Evolutionary conservation across 2,329 filamentous ascomycete species (phyloP).

Genomic region (Aspergillus phoenicis): DNA sequence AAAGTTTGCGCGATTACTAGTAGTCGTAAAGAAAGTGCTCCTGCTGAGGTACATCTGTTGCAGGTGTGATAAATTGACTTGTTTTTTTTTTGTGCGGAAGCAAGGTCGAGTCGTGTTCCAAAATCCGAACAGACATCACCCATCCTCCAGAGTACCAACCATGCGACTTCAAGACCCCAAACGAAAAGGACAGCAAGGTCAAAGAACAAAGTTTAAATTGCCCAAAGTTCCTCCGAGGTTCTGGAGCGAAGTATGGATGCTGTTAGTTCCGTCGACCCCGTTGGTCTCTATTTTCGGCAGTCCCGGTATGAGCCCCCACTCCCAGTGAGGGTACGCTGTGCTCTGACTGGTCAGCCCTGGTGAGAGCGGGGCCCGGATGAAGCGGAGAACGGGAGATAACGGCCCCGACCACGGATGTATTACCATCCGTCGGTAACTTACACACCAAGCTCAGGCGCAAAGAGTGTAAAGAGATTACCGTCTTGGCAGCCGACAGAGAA

Average conservation of each 20-base stretch:
- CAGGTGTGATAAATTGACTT: not conserved
- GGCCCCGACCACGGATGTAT: slow-evolving; percentile 8
- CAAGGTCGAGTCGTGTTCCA: not conserved
- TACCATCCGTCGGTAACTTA: not conserved
- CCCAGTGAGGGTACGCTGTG: not conserved
- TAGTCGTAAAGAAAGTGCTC: not conserved
- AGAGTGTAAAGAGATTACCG: not conserved
- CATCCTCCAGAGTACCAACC: not conserved
- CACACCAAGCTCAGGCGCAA: not conserved
- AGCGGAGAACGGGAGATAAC: slow-evolving; percentile 18
- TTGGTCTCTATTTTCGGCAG: slow-evolving; percentile 5
- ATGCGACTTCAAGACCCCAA: not conserved
- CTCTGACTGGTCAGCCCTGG: not conserved
- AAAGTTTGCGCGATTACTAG: not conserved
- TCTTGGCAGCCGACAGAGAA: slow-evolving; percentile 2
- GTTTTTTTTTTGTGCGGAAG: not conserved
- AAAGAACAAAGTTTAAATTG: slow-evolving; percentile 1
- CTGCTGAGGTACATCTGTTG: too few species aligned
- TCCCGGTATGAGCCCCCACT: not conserved
- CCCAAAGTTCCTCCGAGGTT: slow-evolving; percentile 2
- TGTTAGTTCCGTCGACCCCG: not conserved
- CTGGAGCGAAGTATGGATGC: not conserved
- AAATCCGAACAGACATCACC: not conserved
- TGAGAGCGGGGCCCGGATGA: not conserved
- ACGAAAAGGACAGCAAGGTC: not conserved